These are phyloP conservation scores for Mycena albidolilacea DNA, from an alignment of 768 basidiomycete species.

Conservation along the genomic window DNA sequence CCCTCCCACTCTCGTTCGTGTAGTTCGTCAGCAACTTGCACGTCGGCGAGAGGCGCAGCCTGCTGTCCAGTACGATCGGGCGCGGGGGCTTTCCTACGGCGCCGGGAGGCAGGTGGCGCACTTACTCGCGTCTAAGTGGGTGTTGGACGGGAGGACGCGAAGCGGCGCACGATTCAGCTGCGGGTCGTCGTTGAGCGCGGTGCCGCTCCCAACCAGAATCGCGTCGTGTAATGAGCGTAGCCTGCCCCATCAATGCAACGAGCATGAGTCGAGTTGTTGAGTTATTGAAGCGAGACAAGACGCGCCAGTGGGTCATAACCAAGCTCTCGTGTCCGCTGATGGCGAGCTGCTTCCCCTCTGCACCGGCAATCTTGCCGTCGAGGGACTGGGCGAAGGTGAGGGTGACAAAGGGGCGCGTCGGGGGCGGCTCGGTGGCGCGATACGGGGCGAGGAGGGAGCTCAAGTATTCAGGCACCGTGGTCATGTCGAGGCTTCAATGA, in stretches of 20 bases:
- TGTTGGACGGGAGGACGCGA: not conserved
- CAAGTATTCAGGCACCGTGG: constrained; percentile 46
- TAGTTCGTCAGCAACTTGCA: constrained; percentile 84
- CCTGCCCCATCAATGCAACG: constrained; percentile 57
- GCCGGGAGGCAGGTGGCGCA: constrained; percentile 63
- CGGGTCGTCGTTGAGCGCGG: constrained; percentile 92
- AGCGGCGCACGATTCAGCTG: constrained; percentile 85
- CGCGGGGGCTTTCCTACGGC: constrained; percentile 67
- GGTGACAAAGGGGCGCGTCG: constrained; percentile 74
- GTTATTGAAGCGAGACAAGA: not conserved
- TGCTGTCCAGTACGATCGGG: constrained; percentile 88
- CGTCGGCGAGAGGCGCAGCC: constrained; percentile 73
- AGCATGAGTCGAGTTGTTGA: constrained; percentile 13
- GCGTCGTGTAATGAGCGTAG: constrained; percentile 94
- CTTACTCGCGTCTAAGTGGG: constrained; percentile 49
- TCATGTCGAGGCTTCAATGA: not conserved
- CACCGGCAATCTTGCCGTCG: constrained; percentile 90
- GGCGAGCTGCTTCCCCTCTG: constrained; percentile 78
- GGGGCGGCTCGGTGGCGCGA: constrained; percentile 31
- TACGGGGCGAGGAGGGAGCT: constrained; percentile 44
- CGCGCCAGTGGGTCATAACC: constrained; percentile 94
- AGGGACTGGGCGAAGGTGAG: constrained; percentile 90
- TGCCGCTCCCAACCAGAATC: constrained; percentile 92
- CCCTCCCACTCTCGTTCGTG: constrained; percentile 63
- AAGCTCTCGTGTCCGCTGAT: constrained; percentile 91